Percentiles rank a stretch among this genome's conserved stretches.
Evolutionary conservation across 192 early-diverging fungal genomes (phyloP).

Genomic region (Linnemannia hyalina): DNA sequence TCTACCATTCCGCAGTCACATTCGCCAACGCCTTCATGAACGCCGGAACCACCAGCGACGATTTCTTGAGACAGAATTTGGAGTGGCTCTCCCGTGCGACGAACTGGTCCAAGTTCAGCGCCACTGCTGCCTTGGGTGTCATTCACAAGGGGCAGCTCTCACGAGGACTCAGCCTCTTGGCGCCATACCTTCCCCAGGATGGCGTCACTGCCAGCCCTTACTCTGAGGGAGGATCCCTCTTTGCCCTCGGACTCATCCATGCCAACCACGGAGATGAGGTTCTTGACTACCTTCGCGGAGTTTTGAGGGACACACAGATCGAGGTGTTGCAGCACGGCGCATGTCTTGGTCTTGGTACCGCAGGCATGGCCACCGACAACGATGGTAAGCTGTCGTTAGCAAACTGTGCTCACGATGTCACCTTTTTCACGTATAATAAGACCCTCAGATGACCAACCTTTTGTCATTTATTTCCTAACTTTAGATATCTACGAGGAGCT

Average conservation of each 20-base stretch:
- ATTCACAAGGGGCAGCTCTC: constrained; percentile 98
- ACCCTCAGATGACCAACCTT: not conserved
- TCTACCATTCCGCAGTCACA: constrained; percentile 95
- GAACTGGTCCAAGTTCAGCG: constrained; percentile 99
- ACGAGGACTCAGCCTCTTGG: constrained; percentile 84
- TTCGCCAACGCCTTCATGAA: constrained; percentile 99
- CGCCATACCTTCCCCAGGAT: constrained; percentile 95
- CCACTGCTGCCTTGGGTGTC: constrained; percentile 96
- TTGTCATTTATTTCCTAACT: constrained; percentile 2
- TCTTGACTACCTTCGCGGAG: constrained; percentile 83
- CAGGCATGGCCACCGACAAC: constrained; percentile 95
- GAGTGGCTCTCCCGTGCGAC: constrained; percentile 98
- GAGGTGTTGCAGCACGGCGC: constrained; percentile 99
- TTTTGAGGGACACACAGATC: constrained; percentile 80
- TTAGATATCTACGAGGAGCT: constrained; percentile 88
- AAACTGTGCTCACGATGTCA: not conserved
- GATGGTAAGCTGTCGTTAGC: constrained; percentile 64
- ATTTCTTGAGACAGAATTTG: constrained; percentile 96
- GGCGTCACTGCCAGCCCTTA: constrained; percentile 89
- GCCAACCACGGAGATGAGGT: constrained; percentile 93
- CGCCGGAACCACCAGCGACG: constrained; percentile 97
- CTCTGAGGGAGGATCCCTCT: constrained; percentile 97
- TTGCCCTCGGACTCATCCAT: constrained; percentile 97
- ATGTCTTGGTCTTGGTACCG: constrained; percentile 93
- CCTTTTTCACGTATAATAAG: not conserved